These are phyloP conservation scores for Claviceps digitariae DNA, from an alignment of 2,329 filamentous ascomycete species.

Conservation along the genomic window DNA sequence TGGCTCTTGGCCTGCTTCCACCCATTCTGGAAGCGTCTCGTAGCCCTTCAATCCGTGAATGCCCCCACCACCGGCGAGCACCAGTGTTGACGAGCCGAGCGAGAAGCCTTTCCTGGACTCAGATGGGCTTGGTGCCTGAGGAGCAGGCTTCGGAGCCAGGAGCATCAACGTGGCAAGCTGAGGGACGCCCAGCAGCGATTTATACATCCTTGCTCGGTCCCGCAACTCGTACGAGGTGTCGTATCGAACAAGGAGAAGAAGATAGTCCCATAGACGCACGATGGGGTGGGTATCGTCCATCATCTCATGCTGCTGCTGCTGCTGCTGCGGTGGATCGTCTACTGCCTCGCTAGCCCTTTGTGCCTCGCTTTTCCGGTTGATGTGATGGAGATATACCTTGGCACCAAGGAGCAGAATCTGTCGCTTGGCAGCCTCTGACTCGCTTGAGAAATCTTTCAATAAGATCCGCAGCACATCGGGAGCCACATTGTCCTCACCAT, in stretches of 20 bases:
- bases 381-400: conserved; percentile 88
- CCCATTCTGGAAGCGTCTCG: conserved; percentile 71
- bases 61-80: conserved; percentile 64
- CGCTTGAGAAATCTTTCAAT: conserved; percentile 68
- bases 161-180: conserved; percentile 85
- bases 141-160: conserved; percentile 85
- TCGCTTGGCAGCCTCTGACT: conserved; percentile 74
- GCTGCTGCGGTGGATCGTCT: conserved; percentile 17
- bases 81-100: conserved; percentile 73
- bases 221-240: conserved; percentile 91
- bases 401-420: conserved; percentile 87
- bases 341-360: conserved; percentile 22
- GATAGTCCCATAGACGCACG: conserved; percentile 69
- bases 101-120: conserved; percentile 66
- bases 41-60: conserved; percentile 68
- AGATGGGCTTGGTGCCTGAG: conserved; percentile 78
- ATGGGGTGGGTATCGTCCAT: conserved; percentile 49
- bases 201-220: conserved; percentile 80
- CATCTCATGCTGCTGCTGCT: conserved; percentile 13
- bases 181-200: conserved; percentile 65
- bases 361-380: conserved; percentile 48
- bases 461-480: conserved; percentile 84
- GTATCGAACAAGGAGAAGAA: conserved; percentile 74
- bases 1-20: conserved; percentile 65
- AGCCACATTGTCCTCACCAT: conserved; percentile 77